These are phyloP conservation scores for Iodosphaeria phyllophila DNA, from an alignment of 2,329 filamentous ascomycete species.

Conservation along the genomic window DNA sequence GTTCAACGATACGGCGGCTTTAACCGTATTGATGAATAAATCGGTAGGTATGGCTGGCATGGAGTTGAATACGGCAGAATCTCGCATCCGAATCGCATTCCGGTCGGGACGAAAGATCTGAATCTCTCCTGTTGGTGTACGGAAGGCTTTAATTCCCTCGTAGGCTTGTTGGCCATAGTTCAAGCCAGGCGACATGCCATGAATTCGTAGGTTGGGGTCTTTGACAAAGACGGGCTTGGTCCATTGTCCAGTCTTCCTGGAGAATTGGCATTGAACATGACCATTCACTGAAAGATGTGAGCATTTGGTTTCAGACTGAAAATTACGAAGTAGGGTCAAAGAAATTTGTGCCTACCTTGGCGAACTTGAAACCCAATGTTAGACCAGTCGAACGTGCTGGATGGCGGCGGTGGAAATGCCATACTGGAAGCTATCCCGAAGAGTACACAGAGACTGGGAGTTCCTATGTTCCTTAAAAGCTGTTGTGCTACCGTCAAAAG, in stretches of 20 bases:
- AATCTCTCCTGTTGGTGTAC: conserved; percentile 53
- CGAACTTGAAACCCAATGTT: conserved; percentile 85
- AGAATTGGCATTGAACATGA: conserved; percentile 80
- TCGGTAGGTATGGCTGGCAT: conserved; percentile 64
- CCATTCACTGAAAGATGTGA: conserved; percentile 52
- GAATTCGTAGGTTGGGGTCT: conserved; percentile 72
- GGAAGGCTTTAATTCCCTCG: conserved; percentile 96
- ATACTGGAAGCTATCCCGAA: conserved; percentile 24
- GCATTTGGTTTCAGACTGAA: not conserved
- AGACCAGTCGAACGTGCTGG: conserved; percentile 78
- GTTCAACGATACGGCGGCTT: conserved; percentile 70
- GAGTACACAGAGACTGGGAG: too few relatives aligned
- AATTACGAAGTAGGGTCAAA: not conserved
- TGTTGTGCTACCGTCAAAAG: too few relatives aligned
- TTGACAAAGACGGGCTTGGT: conserved; percentile 58
- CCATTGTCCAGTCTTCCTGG: conserved; percentile 57
- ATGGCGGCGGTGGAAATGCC: conserved; percentile 67
- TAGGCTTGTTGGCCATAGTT: conserved; percentile 98
- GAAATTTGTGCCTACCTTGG: conserved; percentile 44
- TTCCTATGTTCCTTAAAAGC: too few relatives aligned
- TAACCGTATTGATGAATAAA: conserved; percentile 58
- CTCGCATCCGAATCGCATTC: conserved; percentile 71
- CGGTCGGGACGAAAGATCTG: conserved; percentile 74
- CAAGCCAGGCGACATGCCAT: conserved; percentile 85
- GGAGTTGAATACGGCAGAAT: conserved; percentile 67